A percentile compares a stretch with the other conserved stretches of the same genome.
Conservation (phyloP, 805 yeast species). For the Metschnikowia corniflorae region DNA sequence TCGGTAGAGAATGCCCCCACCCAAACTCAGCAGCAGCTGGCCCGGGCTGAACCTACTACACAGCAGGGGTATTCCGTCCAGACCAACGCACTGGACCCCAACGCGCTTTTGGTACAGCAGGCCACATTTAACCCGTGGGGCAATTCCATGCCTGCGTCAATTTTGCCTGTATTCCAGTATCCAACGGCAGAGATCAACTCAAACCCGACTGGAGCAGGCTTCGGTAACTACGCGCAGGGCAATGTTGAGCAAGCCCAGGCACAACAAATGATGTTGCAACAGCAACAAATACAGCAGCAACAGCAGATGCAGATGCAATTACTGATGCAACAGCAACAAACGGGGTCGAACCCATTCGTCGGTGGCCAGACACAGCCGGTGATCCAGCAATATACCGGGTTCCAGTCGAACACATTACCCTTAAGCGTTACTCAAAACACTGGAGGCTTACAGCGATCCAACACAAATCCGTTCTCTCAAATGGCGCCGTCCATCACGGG, state of each 20-base stretch:
- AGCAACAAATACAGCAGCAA: conserved; percentile 11
- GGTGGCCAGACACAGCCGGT: conserved; percentile 6
- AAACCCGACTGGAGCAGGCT: conserved; percentile 54
- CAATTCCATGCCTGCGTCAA: conserved; percentile 10
- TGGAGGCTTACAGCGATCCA: conserved; percentile 22
- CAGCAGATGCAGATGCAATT: conserved; percentile 1
- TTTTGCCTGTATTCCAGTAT: conserved; percentile 7
- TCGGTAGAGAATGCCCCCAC: background rate
- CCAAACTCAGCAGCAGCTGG: background rate
- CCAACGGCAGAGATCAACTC: conserved; percentile 14
- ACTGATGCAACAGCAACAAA: conserved; percentile 7
- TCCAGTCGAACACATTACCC: conserved; percentile 5
- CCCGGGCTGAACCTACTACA: conserved; percentile 19
- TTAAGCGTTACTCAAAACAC: background rate
- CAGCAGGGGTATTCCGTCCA: background rate
- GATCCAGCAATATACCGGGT: conserved; percentile 11
- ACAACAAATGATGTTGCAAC: conserved; percentile 10
- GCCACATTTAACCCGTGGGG: conserved; percentile 42
- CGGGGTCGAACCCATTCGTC: conserved; percentile 14
- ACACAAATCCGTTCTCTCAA: conserved; percentile 36
- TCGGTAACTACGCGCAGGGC: conserved; percentile 47
- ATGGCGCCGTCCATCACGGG: conserved; percentile 16
- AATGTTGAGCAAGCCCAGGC: conserved; percentile 16
- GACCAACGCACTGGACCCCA: background rate
- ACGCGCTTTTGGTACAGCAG: conserved; percentile 35